Conservation (phyloP, 768 basidiomycete genomes). For the Auricularia auricula-judae region DNA sequence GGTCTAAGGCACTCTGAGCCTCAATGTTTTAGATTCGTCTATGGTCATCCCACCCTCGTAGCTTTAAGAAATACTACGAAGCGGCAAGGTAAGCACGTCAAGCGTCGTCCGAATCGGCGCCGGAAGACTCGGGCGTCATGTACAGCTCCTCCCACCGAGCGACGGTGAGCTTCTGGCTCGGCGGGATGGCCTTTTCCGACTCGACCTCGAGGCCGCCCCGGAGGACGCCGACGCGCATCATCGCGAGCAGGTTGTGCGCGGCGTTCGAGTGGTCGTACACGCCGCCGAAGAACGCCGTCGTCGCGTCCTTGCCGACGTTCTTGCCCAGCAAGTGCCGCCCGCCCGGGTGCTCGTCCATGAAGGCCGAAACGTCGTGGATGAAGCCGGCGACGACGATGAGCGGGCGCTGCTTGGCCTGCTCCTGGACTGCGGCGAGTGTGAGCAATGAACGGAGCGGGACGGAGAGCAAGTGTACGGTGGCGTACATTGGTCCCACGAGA, state of each 20-base stretch:
- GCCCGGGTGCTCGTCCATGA: conserved; percentile 87
- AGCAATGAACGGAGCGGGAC: neutral
- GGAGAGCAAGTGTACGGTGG: neutral
- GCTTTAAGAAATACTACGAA: no score
- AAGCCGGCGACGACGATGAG: conserved; percentile 82
- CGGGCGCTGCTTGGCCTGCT: conserved; percentile 68
- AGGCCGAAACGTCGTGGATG: conserved; percentile 80
- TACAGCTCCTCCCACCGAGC: conserved; percentile 49
- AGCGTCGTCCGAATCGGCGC: neutral
- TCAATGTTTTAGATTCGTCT: no score
- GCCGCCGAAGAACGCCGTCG: conserved; percentile 89
- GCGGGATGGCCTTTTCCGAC: conserved; percentile 53
- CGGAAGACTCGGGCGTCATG: neutral
- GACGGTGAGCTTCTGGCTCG: conserved; percentile 61
- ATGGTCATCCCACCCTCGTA: no score
- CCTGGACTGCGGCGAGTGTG: conserved; percentile 42
- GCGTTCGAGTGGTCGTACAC: conserved; percentile 85
- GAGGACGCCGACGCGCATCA: conserved; percentile 51
- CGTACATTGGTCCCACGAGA: conserved; percentile 81
- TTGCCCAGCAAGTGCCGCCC: conserved; percentile 76
- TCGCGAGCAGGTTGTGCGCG: conserved; percentile 62
- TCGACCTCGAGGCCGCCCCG: conserved; percentile 44
- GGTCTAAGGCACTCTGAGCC: no score
- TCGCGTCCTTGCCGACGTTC: conserved; percentile 83
- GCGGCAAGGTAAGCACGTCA: no score